Conservation (phyloP, 345 rosid genomes). For the Hirschfeldia incana region DNA sequence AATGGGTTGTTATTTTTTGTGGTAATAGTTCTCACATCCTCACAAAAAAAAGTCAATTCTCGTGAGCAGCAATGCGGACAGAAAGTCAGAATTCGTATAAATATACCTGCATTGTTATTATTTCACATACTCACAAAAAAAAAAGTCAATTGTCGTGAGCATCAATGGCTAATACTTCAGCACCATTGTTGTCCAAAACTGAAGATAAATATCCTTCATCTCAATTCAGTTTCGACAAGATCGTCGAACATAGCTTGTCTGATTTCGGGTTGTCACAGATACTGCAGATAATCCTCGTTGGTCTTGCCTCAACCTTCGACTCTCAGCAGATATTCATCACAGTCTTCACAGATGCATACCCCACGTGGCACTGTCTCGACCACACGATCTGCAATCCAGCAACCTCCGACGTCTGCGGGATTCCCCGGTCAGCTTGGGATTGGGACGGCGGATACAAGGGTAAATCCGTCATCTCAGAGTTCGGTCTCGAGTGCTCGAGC, state of each 20-base stretch:
- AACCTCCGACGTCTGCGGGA: conserved; percentile 29
- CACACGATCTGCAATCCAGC: neutral
- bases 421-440: conserved; percentile 25
- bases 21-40: neutral
- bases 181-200: conserved; percentile 12
- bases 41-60: neutral
- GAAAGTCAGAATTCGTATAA: no score
- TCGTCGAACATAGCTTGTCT: conserved; percentile 37
- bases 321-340: conserved; percentile 52
- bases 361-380: conserved; percentile 47
- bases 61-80: neutral
- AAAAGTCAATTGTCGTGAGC: no score
- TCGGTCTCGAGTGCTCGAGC: conserved; percentile 44
- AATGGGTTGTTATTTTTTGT: neutral
- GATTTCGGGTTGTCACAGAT: conserved; percentile 39
- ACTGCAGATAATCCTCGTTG: conserved; percentile 45
- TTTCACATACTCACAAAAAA: no score
- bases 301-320: conserved; percentile 42
- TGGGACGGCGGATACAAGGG: conserved; percentile 14
- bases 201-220: neutral
- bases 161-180: conserved; percentile 6
- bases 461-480: conserved; percentile 46
- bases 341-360: conserved; percentile 50
- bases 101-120: no score
- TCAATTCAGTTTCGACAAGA: conserved; percentile 21